Evolutionary conservation across 2,329 filamentous ascomycete genomes (phyloP).

Genomic region (Parastagonospora nodorum): DNA sequence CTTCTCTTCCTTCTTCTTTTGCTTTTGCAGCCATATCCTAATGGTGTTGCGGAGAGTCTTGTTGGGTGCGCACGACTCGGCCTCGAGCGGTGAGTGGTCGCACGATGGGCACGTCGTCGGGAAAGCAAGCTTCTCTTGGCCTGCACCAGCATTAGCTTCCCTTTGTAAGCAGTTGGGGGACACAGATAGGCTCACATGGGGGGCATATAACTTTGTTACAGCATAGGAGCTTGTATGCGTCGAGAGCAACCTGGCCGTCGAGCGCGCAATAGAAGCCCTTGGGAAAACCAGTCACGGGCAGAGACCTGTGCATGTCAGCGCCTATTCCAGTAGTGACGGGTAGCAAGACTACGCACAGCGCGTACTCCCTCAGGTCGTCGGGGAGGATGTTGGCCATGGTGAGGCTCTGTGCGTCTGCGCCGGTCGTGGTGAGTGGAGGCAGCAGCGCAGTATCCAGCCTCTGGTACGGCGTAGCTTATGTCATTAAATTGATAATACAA

Average conservation of each 20-base stretch:
- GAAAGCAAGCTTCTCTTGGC: constrained; percentile 57
- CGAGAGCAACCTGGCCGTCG: constrained; percentile 87
- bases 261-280: constrained; percentile 94
- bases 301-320: constrained; percentile 60
- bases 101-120: constrained; percentile 89
- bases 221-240: constrained; percentile 89
- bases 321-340: background rate
- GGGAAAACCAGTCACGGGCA: constrained; percentile 85
- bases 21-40: constrained; percentile 89
- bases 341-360: constrained; percentile 26
- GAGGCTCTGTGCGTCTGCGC: constrained; percentile 22
- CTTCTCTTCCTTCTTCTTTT: constrained; percentile 64
- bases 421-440: constrained; percentile 20
- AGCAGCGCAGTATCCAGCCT: constrained; percentile 23
- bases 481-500: constrained; percentile 23
- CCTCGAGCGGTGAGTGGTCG: constrained; percentile 85
- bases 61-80: constrained; percentile 84
- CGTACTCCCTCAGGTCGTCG: constrained; percentile 40
- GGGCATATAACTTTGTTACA: constrained; percentile 96
- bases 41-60: constrained; percentile 92
- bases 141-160: constrained; percentile 20
- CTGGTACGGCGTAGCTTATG: constrained; percentile 14
- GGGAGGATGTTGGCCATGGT: constrained; percentile 39
- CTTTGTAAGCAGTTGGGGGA: background rate
- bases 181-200: constrained; percentile 67